Evolutionary conservation across 83 land plant species (phyloP), one percentile per base, ranked within the genome.

Genomic region (Diphasiastrum complanatum): DNA sequence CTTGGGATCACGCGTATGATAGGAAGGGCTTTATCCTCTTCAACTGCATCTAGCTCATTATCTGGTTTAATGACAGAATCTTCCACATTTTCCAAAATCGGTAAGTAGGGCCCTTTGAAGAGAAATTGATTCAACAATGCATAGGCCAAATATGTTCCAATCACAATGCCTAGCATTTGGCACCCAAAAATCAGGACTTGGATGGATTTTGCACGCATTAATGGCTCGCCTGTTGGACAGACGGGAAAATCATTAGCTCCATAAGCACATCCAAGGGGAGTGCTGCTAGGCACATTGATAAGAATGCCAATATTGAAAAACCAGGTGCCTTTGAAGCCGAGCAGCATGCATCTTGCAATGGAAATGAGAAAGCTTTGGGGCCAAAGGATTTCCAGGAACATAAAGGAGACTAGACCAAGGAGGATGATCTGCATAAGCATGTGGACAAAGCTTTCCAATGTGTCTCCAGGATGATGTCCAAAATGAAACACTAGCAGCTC

Each of bases 401-500:
- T 68, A 14, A 60, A 35, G 41, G 33, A 3, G 4, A 68, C 71
- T 37, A 68, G 38, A 22, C 25, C 11, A 2, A 33, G 20, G 24
- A 68, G 37, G 33, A 68, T 33, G 45, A 59, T n/a, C 53, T 68
- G 68, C 71, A 68, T 60, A 51, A 68, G 54, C 51, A 68, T 45
- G 65, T 68, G 71, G 28, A 68, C 71, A 45, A 59, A 68, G 71
- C 68, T 46, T 53, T 68, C 71, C 19, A 68, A 41, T 22, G 37
- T 59, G 1, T 27, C 41, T 19, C 65, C 66, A 1, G 65, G 65
- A 28, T 68, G 71, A 61, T 68, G 71, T 10, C 71, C 71, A 1
- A 59, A 68, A n/a, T 68, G 68, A 31, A 68, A 68, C n/a, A 68
- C 71, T 25, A 68, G 34, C 22, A 68, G 71, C 68, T 68, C 71